Conservation (phyloP, 768 basidiomycete genomes). For the Tylopilus cervinicoccineus region DNA sequence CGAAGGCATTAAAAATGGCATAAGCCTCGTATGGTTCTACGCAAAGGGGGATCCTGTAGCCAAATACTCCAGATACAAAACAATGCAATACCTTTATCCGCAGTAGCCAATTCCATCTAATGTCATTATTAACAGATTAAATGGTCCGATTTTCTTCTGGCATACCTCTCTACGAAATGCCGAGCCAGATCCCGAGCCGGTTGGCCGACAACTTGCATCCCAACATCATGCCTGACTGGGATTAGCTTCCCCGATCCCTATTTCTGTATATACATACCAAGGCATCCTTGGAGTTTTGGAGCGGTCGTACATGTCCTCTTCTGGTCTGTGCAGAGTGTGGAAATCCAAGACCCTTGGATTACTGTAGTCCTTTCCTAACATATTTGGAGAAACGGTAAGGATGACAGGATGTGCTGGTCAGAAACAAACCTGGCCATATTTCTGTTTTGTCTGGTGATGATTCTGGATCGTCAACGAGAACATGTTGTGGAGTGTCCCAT, state of each 20-base stretch:
- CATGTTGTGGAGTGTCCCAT: constrained; percentile 97
- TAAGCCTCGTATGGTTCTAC: constrained; percentile 84
- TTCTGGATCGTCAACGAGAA: constrained; percentile 81
- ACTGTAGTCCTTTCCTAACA: constrained; percentile 87
- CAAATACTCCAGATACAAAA: background rate
- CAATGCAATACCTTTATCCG: constrained; percentile 72
- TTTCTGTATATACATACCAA: constrained; percentile 53
- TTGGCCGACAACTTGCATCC: constrained; percentile 92
- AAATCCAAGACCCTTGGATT: constrained; percentile 89
- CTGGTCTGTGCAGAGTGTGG: constrained; percentile 79
- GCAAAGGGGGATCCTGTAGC: background rate
- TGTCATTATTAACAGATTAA: constrained; percentile 5
- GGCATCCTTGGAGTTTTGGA: constrained; percentile 90
- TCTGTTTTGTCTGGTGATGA: constrained; percentile 50
- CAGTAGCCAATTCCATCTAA: constrained; percentile 90
- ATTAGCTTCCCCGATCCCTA: background rate
- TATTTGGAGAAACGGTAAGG: background rate
- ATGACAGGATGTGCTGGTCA: background rate
- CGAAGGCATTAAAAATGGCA: constrained; percentile 93
- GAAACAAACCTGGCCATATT: constrained; percentile 78
- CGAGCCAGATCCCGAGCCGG: constrained; percentile 92
- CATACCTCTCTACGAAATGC: constrained; percentile 89
- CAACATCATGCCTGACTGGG: constrained; percentile 84
- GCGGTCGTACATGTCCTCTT: constrained; percentile 95
- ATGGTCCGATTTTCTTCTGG: background rate